Evolutionary conservation across 306 rosid species (phyloP), one percentile per base, ranked within the genome.

Genomic region (Gillenia trifoliata): DNA sequence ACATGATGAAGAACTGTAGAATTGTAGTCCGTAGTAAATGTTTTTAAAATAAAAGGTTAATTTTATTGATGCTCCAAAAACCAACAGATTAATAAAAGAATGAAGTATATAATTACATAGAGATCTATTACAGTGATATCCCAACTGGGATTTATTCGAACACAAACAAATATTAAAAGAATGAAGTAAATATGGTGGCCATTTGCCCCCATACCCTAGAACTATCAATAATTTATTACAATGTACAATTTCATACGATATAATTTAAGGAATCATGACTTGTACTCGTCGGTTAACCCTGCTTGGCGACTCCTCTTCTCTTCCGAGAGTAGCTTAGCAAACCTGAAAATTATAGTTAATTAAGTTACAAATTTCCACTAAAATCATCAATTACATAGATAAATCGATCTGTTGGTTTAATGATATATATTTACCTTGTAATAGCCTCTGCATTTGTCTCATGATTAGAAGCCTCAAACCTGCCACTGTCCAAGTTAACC

Each of bases 371-470:
- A 4, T 56, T 34, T 28, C 15, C n/a, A 16, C 17, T 8, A 29
- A 9, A 41, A 55, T 55, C 9, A 12, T 5, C 11, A 29, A 8
- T 26, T 66, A 17, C 11, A 45, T 17, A 28, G 3, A 1, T 3
- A 19, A 19, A 22, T n/a, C n/a, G n/a, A n/a, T 28, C 4, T 45
- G 5, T 16, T 13, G 6, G 52, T 45, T 45, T 45, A 15, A 45
- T 16, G 20, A 19, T 9, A 38, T 11, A 8, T 4, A 3, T 3
- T 11, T 26, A 75, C 86, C 70, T 75, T 28, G 4, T 71, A 3
- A 83, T 70, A 25, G 83, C 86, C 16, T 78, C 60, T 43, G 50
- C 69, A 61, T 83, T 78, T 15, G 68, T 75, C 38, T 45, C 83
- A 50, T 33, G 67, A 9, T 31, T 17, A 7, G 34, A 11, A 23